These are phyloP conservation scores for Colletotrichum gloeosporioides DNA, from an alignment of 2,329 filamentous ascomycete genomes.

Conservation along the genomic window DNA sequence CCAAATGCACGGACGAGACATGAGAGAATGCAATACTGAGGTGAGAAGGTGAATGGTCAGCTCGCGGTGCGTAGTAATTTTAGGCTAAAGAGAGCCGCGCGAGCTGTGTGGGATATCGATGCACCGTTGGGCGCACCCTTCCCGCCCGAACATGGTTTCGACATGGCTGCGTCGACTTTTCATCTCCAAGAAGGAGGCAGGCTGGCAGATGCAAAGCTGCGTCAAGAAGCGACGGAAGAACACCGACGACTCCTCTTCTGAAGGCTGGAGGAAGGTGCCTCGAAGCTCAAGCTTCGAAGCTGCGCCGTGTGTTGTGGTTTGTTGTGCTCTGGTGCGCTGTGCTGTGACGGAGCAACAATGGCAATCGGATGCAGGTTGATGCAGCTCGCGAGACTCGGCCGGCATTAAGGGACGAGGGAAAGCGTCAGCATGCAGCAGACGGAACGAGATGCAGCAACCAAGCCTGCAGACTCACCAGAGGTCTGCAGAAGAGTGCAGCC, in stretches of 20 bases:
- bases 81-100: constrained; percentile 14
- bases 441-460: constrained; percentile 5
- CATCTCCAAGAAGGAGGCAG: neutral
- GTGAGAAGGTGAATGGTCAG: neutral
- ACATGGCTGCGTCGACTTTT: neutral
- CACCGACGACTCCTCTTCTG: neutral
- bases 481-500: neutral
- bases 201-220: neutral
- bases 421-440: constrained; percentile 1
- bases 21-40: neutral
- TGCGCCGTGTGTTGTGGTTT: neutral
- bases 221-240: neutral
- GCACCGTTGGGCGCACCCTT: neutral
- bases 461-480: neutral
- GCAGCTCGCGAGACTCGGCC: neutral
- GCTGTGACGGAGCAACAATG: neutral
- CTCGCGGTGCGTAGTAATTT: neutral
- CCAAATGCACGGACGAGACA: neutral
- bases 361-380: constrained; percentile 1
- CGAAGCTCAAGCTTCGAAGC: neutral
- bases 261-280: neutral
- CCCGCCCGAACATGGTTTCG: neutral
- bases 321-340: neutral
- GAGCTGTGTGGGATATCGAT: neutral
- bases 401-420: neutral